Base-by-base conservation (phyloP, 1,139 yeast genomes). In the Keqinozyma sinolaborantium region DNA sequence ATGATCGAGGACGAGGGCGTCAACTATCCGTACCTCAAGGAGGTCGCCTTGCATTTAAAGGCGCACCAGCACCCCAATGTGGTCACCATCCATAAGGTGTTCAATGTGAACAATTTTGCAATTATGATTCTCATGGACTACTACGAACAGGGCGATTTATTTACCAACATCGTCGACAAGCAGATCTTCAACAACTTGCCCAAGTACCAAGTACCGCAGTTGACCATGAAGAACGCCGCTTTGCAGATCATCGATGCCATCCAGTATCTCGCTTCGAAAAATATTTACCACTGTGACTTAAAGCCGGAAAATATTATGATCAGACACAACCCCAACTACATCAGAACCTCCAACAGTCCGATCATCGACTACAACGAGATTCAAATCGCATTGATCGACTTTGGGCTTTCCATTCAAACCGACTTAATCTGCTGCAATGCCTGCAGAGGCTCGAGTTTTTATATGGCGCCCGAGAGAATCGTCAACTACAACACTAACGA, bases 381-480 rank as follows among this genome's bases (percentile, higher is more conserved):
- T 15, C 70, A 69, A 27, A 59, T 86, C 20, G 73, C 77, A 14
- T 59, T 88, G 28, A 90, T 92, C 21, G 97, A 88, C 57, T 88
- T 88, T 50, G 97, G 97, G 2, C 67, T 88, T 16, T 87, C 95
- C 11, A 77, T 88, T 40, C 68, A 71, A 36, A 70, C 77, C 5
- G 60, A 70, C 30, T 60, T 60, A 35, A 75, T 83, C 32, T 74
- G 81, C 34, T 77, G 85, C 40, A 84, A 83, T 47, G 78, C 81
- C 25, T 87, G 95, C 41, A 74, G 95, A 39, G 97, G 97, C 0
- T 82, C 94, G 4, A 74, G 86, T 21, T 88, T 84, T 56, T 88
- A 88, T 60, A 88, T 88, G 96, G 86, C 96, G 0, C 97, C 97
- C 5, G 96, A 87, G 57, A 68, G 95, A 51, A 66, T 83, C 14